phyloP scores from a whole-genome alignment of 1,284 basidiomycete genomes.

The Melampsora americana region DNA sequence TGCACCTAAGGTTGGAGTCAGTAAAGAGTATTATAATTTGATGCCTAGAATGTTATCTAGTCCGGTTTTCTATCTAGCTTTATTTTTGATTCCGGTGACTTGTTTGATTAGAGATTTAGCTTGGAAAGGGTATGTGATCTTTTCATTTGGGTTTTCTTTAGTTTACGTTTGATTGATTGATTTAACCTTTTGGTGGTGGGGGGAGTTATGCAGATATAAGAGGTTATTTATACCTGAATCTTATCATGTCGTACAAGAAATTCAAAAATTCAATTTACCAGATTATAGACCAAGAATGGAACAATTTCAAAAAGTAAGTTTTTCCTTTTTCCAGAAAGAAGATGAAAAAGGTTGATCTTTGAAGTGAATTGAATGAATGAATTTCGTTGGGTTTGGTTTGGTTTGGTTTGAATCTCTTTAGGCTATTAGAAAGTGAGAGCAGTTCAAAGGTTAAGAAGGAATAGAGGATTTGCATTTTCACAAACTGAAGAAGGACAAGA shows the following conservation, averaged over 20 bases:
- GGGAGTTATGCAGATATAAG: too few species aligned
- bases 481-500: slow-evolving; percentile 59
- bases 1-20: slow-evolving; percentile 79
- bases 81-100: slow-evolving; percentile 80
- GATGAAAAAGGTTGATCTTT: background rate
- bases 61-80: slow-evolving; percentile 80
- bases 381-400: background rate
- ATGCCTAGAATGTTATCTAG: slow-evolving; percentile 84
- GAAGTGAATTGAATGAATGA: background rate
- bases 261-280: slow-evolving; percentile 85
- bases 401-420: slow-evolving; percentile 66
- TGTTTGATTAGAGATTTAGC: slow-evolving; percentile 86
- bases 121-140: slow-evolving; percentile 80
- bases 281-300: slow-evolving; percentile 96
- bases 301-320: slow-evolving; percentile 62
- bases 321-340: background rate
- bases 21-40: slow-evolving; percentile 80
- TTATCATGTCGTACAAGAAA: slow-evolving; percentile 96
- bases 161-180: background rate
- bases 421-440: slow-evolving; percentile 95
- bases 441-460: slow-evolving; percentile 86
- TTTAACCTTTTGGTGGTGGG: too few species aligned
- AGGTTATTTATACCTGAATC: slow-evolving; percentile 83
- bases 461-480: slow-evolving; percentile 91
- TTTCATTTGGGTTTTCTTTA: too few species aligned